These are phyloP conservation scores for Antitrichia curtipendula DNA, from an alignment of 225 moss, liverwort and hornwort species.

Conservation along the genomic window DNA sequence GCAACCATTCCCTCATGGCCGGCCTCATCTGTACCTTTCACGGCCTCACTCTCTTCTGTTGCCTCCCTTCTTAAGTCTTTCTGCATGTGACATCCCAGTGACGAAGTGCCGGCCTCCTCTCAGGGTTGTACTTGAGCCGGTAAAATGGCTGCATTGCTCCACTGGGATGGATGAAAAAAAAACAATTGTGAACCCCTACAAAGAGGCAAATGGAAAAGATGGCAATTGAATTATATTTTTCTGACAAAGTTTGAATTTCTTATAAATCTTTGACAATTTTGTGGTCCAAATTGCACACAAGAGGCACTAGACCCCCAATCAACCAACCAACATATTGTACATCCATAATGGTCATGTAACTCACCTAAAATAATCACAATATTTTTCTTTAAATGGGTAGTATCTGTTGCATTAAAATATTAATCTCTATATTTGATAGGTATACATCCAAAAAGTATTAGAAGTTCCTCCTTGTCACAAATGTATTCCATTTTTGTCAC, in stretches of 20 bases:
- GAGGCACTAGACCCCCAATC: not conserved
- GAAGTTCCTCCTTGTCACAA: not conserved
- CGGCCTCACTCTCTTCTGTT: not conserved
- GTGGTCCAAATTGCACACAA: rapidly evolving
- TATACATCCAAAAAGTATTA: not conserved
- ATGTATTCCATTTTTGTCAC: not conserved
- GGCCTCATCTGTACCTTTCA: not conserved
- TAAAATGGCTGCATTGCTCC: not conserved
- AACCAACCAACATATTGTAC: not conserved
- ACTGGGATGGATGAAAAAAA: not conserved
- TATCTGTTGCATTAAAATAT: not conserved
- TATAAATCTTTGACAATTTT: not conserved
- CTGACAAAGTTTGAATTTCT: no score
- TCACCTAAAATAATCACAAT: not conserved
- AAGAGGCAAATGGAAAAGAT: not conserved
- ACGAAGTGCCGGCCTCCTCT: not conserved
- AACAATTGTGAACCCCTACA: not conserved
- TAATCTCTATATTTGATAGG: not conserved
- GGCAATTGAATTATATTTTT: not conserved
- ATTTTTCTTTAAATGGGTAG: not conserved
- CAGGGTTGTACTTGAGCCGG: not conserved
- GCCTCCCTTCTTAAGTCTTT: not conserved
- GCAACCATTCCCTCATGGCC: constrained; percentile 3
- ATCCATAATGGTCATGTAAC: no score
- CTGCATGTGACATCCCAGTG: not conserved